These are phyloP conservation scores for Aspergillus tamarii DNA, from an alignment of 2,329 filamentous ascomycete species.

Conservation along the genomic window DNA sequence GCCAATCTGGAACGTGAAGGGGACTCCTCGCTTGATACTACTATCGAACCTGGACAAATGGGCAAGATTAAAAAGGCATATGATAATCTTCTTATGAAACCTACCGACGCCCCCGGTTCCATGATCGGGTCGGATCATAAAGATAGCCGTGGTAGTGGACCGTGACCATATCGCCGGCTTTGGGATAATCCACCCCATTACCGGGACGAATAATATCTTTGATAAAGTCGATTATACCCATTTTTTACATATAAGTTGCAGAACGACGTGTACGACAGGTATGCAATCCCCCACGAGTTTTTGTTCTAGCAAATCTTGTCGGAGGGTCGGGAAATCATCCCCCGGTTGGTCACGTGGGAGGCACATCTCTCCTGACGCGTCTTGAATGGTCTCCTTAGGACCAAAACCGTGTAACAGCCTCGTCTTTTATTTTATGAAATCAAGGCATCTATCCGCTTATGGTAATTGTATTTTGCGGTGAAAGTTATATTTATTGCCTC, in stretches of 20 bases:
- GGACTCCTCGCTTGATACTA: slow-evolving; percentile 23
- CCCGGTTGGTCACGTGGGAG: neutral
- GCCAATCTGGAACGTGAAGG: slow-evolving; percentile 23
- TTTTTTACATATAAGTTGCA: neutral
- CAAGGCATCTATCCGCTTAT: too few relatives aligned
- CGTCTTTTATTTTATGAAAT: too few relatives aligned
- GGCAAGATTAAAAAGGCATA: neutral
- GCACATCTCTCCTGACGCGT: too few relatives aligned
- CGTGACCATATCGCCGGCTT: slow-evolving; percentile 22
- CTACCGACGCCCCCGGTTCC: slow-evolving; percentile 23
- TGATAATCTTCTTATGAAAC: neutral
- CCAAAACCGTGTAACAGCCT: too few relatives aligned
- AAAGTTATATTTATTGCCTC: too few relatives aligned
- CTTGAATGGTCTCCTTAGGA: too few relatives aligned
- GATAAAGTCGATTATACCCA: slow-evolving; percentile 25
- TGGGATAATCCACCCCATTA: slow-evolving; percentile 24
- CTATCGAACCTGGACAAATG: slow-evolving; percentile 19
- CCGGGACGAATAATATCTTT: slow-evolving; percentile 26
- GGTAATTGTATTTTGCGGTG: too few relatives aligned
- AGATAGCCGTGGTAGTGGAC: slow-evolving; percentile 27
- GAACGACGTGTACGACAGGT: neutral
- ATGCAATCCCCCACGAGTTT: neutral
- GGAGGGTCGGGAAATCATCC: neutral
- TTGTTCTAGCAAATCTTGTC: neutral
- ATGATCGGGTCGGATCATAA: slow-evolving; percentile 24